phyloP scores from a whole-genome alignment of 2,329 filamentous ascomycete species.

The Colletotrichum somersetense region DNA sequence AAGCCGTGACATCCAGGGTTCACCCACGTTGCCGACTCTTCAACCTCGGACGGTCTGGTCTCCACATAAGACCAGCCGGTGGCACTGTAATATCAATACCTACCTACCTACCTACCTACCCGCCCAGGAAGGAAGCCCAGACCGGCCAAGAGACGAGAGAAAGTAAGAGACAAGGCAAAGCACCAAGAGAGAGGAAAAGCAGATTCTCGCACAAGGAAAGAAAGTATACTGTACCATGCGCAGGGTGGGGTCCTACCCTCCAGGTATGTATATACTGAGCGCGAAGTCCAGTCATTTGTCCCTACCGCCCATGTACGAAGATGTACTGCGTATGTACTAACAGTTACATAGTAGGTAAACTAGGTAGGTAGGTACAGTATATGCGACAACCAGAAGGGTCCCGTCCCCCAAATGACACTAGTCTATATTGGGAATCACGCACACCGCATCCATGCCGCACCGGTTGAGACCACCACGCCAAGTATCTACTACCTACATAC shows the following conservation, averaged over 20 bases:
- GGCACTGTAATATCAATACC: no score
- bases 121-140: no score
- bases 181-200: background rate
- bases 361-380: no score
- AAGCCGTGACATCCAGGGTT: conserved; percentile 20
- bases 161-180: background rate
- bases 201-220: background rate
- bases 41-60: background rate
- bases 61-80: background rate
- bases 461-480: background rate
- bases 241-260: background rate
- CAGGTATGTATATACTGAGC: background rate
- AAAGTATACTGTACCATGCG: background rate
- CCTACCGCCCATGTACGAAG: background rate
- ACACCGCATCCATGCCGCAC: background rate
- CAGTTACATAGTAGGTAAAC: no score
- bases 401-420: background rate
- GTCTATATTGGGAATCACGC: background rate
- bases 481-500: no score
- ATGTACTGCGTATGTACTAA: no score
- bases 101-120: no score
- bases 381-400: no score
- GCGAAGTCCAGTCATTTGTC: conserved; percentile 23
- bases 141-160: background rate
- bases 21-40: background rate